A percentile compares a stretch with the other conserved stretches of the same genome.
Evolutionary conservation across 495 filamentous ascomycete species (phyloP).

Genomic region (Parachaetomium inaequale): DNA sequence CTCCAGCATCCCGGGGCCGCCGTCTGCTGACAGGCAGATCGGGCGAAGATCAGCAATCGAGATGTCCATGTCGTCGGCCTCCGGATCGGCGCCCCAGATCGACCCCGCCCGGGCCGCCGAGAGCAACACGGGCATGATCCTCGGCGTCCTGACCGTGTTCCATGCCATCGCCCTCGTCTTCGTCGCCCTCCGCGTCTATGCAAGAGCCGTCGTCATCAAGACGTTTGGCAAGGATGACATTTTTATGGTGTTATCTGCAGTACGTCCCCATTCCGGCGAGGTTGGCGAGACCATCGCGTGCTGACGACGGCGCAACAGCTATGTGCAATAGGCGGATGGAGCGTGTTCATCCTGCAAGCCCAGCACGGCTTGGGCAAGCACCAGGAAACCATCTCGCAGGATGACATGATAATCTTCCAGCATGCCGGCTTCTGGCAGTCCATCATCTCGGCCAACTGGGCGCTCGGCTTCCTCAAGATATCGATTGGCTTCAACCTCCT

Average conservation of each 20-base stretch:
- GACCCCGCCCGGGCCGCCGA: slow-evolving; percentile 14
- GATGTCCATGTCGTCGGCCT: not conserved
- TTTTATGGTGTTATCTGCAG: slow-evolving; percentile 4
- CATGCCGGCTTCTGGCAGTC: slow-evolving; percentile 37
- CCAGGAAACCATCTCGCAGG: slow-evolving; percentile 22
- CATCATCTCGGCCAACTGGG: slow-evolving; percentile 30
- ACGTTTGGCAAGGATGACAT: slow-evolving; percentile 15
- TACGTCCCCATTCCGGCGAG: not conserved
- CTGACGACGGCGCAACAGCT: not conserved
- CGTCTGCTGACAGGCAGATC: not conserved
- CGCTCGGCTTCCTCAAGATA: slow-evolving; percentile 40
- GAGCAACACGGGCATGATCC: slow-evolving; percentile 10
- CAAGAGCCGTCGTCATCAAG: slow-evolving; percentile 4
- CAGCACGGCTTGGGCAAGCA: slow-evolving; percentile 41
- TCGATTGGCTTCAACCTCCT: slow-evolving; percentile 34
- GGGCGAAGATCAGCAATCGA: not conserved
- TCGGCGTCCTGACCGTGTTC: not conserved
- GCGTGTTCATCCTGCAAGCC: slow-evolving; percentile 22
- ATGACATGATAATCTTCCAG: slow-evolving; percentile 28
- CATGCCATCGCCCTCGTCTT: not conserved
- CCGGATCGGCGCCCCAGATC: not conserved
- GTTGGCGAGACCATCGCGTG: too few species aligned
- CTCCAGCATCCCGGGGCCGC: not conserved
- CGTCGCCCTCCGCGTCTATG: slow-evolving; percentile 2
- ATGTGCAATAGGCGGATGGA: slow-evolving; percentile 12